Evolutionary conservation across 2,329 filamentous ascomycete genomes (phyloP), one percentile per base, ranked within the genome.

Genomic region (Arthrinium puccinioides): DNA sequence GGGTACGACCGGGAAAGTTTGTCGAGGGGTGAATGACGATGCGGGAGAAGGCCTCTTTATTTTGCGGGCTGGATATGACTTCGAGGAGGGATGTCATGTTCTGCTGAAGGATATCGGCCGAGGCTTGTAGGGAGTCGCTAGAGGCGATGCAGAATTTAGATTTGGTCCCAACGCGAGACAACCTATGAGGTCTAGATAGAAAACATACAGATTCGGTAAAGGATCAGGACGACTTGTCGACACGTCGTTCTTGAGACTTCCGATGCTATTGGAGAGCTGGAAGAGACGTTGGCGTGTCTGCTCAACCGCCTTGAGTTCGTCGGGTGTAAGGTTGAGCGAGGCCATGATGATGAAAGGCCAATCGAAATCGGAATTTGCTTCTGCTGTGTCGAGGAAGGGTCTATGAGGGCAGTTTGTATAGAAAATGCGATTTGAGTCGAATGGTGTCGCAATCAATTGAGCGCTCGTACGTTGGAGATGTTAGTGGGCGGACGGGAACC

Each of bases 21-120:
- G 86, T 84, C 10, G 81, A 78, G 0, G 87, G 87, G 54, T 85
- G 87, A 16, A 85, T 75, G 45, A 84, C 82, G 36, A 87, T 71
- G 38, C 78, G 76, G 39, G 71, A 72, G 44, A 94, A 78, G 31
- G 87, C 72, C 28, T 81, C 72, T 27, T 74, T 65, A 51, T 89
- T 75, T n/a, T 33, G 20, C n/a, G 21, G 21, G 37, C 81, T 73
- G 44, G 69, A 69, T 32, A 87, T 67, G 49, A 79, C 73, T 26
- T 79, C 70, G 40, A 81, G 75, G 42, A 90, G 70, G 18, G 75
- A 76, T 44, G 72, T 65, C 26, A 92, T 73, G 56, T 85, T 85
- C 46, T 74, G 74, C 46, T 82, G 79, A 36, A 88, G 74, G 55
- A 88, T 85, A 45, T 74, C 71, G 29, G 80, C 72, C 32, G 81